phyloP scores from a whole-genome alignment of 345 rosid genomes.

The Lepidium africanum region DNA sequence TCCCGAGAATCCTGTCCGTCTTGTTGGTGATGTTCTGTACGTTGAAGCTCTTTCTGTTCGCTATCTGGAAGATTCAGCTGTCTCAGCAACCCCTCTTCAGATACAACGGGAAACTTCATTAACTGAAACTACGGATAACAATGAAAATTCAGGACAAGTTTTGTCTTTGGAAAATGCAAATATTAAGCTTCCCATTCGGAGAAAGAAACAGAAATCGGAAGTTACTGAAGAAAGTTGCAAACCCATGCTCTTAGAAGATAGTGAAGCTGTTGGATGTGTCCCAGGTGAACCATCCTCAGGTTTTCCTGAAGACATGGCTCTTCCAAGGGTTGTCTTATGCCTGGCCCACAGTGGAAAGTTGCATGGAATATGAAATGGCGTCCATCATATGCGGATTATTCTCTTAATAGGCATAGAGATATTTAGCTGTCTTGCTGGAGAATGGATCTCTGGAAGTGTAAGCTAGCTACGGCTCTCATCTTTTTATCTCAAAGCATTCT shows the following conservation, averaged over 20 bases:
- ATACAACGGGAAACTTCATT: conserved; percentile 24
- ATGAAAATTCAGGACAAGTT: conserved; percentile 10
- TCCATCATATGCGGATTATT: conserved; percentile 37
- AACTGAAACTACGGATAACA: conserved; percentile 15
- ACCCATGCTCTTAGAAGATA: conserved; percentile 12
- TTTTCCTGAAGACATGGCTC: conserved; percentile 39
- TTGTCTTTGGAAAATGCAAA: conserved; percentile 26
- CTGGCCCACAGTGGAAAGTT: conserved; percentile 87
- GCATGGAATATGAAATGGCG: conserved; percentile 93
- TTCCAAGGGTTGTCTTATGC: conserved; percentile 75
- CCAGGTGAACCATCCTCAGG: conserved; percentile 20
- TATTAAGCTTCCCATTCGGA: conserved; percentile 19
- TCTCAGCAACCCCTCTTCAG: conserved; percentile 30
- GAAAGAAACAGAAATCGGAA: conserved; percentile 29
- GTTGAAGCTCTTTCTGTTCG: conserved; percentile 43
- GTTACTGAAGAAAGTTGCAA: conserved; percentile 21
- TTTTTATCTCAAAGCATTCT: not conserved
- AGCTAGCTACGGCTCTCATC: conserved; percentile 26
- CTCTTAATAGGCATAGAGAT: conserved; percentile 51
- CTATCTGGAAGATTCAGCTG: conserved; percentile 40
- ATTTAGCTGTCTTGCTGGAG: conserved; percentile 87
- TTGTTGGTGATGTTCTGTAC: conserved; percentile 25
- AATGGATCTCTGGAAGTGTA: conserved; percentile 94
- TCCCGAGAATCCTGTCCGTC: conserved; percentile 26
- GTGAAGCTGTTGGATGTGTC: conserved; percentile 20